Conservation (phyloP, 148 eudicot species). For the Dianthus caryophyllus region DNA sequence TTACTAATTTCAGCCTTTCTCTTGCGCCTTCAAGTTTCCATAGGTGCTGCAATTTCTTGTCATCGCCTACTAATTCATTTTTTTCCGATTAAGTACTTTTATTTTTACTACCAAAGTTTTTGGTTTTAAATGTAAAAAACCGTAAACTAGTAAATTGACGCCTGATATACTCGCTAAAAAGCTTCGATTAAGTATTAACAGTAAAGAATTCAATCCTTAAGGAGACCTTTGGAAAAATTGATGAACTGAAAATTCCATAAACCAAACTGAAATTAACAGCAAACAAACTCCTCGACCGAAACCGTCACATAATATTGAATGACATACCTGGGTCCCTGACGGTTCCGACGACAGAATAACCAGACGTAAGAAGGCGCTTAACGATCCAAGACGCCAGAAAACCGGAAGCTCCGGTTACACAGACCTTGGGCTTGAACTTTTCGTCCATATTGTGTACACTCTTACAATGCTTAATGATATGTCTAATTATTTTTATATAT, state of each 20-base stretch:
- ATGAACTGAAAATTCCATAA: too few relatives aligned
- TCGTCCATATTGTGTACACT: constrained; percentile 23
- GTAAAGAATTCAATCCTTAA: too few relatives aligned
- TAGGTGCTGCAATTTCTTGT: constrained; percentile 56
- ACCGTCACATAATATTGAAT: not conserved
- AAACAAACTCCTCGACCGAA: too few relatives aligned
- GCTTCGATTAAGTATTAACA: too few relatives aligned
- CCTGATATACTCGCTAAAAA: too few relatives aligned
- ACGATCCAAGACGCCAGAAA: constrained; percentile 88
- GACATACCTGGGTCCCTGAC: constrained; percentile 74
- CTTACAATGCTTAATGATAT: not conserved
- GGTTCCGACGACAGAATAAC: constrained; percentile 73
- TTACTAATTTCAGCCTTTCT: constrained; percentile 64
- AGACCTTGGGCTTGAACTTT: constrained; percentile 36
- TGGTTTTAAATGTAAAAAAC: too few relatives aligned
- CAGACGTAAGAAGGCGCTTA: constrained; percentile 63
- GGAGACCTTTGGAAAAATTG: too few relatives aligned
- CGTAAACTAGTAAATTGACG: too few relatives aligned
- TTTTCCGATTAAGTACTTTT: not conserved
- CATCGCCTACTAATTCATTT: constrained; percentile 39
- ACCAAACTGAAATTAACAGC: too few relatives aligned
- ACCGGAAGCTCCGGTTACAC: constrained; percentile 95
- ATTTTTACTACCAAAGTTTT: too few relatives aligned
- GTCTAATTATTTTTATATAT: constrained; percentile 3
- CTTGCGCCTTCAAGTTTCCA: constrained; percentile 85